These are phyloP conservation scores for Musa itinerans DNA, from an alignment of 176 grass and related monocot genomes.

Conservation along the genomic window DNA sequence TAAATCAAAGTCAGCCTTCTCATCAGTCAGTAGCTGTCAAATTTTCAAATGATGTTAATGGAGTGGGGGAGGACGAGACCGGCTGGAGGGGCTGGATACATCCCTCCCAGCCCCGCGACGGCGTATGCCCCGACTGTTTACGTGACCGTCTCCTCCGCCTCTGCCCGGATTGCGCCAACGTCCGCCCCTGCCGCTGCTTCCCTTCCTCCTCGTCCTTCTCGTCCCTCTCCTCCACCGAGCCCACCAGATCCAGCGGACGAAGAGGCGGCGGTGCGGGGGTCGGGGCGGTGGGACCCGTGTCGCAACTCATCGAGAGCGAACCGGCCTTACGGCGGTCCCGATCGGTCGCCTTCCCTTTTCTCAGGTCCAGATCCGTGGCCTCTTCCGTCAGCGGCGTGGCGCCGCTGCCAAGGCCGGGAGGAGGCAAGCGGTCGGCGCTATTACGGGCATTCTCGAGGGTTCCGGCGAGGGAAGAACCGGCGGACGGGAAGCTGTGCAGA, in stretches of 20 bases:
- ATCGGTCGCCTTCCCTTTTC: conserved; percentile 34
- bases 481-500: conserved; percentile 34
- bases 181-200: conserved; percentile 33
- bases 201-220: conserved; percentile 18
- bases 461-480: background rate
- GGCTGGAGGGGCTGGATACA: conserved; percentile 52
- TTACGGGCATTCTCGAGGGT: conserved; percentile 24
- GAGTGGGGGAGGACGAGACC: conserved; percentile 10
- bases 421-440: conserved; percentile 35
- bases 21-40: too few species aligned
- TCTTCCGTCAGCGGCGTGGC: background rate
- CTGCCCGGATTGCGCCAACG: conserved; percentile 57
- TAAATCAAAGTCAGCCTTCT: too few species aligned
- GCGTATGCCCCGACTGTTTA: conserved; percentile 64
- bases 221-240: conserved; percentile 40
- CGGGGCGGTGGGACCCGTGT: conserved; percentile 19
- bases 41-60: too few species aligned
- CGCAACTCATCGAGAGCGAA: conserved; percentile 28
- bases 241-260: conserved; percentile 25
- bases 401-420: background rate
- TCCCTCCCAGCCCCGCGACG: conserved; percentile 27
- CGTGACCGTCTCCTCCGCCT: conserved; percentile 55
- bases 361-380: conserved; percentile 12
- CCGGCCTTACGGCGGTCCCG: conserved; percentile 35
- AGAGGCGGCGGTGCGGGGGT: conserved; percentile 40